Evolutionary conservation across 2,329 filamentous ascomycete genomes (phyloP).

Genomic region (Hypoxylon sp.): DNA sequence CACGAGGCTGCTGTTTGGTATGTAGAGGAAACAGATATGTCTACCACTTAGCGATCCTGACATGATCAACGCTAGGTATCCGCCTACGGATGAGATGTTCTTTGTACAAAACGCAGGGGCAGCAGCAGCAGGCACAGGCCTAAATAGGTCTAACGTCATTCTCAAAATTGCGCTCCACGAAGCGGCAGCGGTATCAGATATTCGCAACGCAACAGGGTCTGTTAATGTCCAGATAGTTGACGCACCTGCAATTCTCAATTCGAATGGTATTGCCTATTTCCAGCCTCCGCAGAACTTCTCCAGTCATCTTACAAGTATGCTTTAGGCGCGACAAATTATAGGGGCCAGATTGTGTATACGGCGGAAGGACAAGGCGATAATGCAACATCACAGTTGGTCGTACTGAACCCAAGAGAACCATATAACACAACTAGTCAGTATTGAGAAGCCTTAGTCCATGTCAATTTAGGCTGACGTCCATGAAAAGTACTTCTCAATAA

Average conservation of each 20-base stretch:
- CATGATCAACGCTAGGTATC: constrained; percentile 52
- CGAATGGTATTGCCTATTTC: constrained; percentile 60
- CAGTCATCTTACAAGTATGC: neutral
- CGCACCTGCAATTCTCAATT: constrained; percentile 64
- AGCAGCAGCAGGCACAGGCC: constrained; percentile 61
- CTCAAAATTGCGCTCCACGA: constrained; percentile 65
- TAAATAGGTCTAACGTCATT: constrained; percentile 66
- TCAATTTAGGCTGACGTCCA: constrained; percentile 17
- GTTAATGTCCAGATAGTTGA: constrained; percentile 61
- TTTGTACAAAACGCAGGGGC: constrained; percentile 69
- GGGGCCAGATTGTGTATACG: constrained; percentile 64
- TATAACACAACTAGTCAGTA: constrained; percentile 65
- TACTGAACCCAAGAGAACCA: constrained; percentile 62
- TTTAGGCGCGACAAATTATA: constrained; percentile 66
- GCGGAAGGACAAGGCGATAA: constrained; percentile 65
- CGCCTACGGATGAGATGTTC: constrained; percentile 66
- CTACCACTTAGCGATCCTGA: constrained; percentile 2
- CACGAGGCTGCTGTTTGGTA: constrained; percentile 71
- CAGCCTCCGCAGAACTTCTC: no score
- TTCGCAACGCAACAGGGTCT: constrained; percentile 57
- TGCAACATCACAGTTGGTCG: constrained; percentile 58
- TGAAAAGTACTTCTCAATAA: constrained; percentile 67
- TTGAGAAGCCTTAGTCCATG: neutral
- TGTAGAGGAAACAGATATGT: neutral
- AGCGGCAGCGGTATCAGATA: constrained; percentile 58